Evolutionary conservation across 1,139 yeast genomes (phyloP).

Genomic region (Suhomyces wounanorum): DNA sequence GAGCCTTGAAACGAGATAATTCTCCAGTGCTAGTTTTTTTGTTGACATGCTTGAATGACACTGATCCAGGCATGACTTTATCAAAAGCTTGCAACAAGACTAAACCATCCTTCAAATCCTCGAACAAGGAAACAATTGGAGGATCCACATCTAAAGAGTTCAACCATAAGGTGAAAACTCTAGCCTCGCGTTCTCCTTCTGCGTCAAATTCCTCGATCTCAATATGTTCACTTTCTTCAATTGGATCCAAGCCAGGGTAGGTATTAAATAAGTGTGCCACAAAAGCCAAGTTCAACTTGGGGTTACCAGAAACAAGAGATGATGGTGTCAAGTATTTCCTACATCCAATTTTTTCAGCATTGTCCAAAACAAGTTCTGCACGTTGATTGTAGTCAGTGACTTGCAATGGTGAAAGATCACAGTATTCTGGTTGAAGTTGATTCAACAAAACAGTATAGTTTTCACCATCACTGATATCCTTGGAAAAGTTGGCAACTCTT

Average conservation of each 20-base stretch:
- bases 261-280: conserved; percentile 97
- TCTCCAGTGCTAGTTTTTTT: conserved; percentile 79
- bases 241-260: conserved; percentile 94
- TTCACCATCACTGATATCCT: conserved; percentile 93
- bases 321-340: conserved; percentile 94
- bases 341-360: conserved; percentile 89
- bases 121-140: conserved; percentile 86
- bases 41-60: conserved; percentile 77
- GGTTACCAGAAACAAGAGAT: conserved; percentile 92
- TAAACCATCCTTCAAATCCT: conserved; percentile 93
- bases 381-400: conserved; percentile 70
- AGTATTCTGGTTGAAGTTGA: conserved; percentile 82
- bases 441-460: conserved; percentile 86
- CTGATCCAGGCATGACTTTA: conserved; percentile 92
- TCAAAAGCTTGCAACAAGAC: conserved; percentile 90
- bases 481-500: conserved; percentile 80
- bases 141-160: conserved; percentile 96
- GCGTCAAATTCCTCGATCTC: conserved; percentile 96
- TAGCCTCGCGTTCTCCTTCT: conserved; percentile 98
- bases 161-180: conserved; percentile 97
- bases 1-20: conserved; percentile 86
- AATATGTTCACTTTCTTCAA: conserved; percentile 86
- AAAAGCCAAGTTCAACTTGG: conserved; percentile 92
- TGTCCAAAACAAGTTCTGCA: conserved; percentile 81
- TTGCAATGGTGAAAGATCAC: conserved; percentile 81